Percentiles rank a stretch among this genome's conserved stretches.
These are phyloP conservation scores for Candida manassasensis DNA, from an alignment of 805 yeast genomes.

Conservation along the genomic window DNA sequence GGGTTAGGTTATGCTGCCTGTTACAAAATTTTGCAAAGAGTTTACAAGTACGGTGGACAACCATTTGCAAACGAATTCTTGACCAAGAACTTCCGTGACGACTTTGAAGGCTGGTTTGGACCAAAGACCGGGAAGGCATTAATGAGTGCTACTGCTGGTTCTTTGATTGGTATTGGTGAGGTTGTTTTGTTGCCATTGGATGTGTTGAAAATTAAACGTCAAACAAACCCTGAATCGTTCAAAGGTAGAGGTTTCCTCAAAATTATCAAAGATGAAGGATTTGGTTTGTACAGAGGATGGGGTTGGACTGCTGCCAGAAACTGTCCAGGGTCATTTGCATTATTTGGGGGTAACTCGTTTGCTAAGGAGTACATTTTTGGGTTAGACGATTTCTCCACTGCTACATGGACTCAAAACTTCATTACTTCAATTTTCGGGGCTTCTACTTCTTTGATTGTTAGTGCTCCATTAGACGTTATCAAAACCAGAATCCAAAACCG, in stretches of 20 bases:
- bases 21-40: slow-evolving; percentile 93
- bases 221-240: slow-evolving; percentile 99
- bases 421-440: slow-evolving; percentile 95
- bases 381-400: slow-evolving; percentile 77
- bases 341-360: slow-evolving; percentile 97
- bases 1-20: slow-evolving; percentile 98
- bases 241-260: slow-evolving; percentile 93
- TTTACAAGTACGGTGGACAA: slow-evolving; percentile 98
- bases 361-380: slow-evolving; percentile 95
- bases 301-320: slow-evolving; percentile 99
- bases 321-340: slow-evolving; percentile 97
- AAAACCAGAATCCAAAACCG: slow-evolving; percentile 97
- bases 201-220: slow-evolving; percentile 96
- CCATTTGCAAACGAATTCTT: slow-evolving; percentile 96
- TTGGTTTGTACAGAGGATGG: slow-evolving; percentile 95
- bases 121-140: slow-evolving; percentile 96
- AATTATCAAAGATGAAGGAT: slow-evolving; percentile 86
- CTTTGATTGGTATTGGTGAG: slow-evolving; percentile 96
- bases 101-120: slow-evolving; percentile 77
- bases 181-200: slow-evolving; percentile 92
- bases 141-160: slow-evolving; percentile 96
- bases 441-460: slow-evolving; percentile 89
- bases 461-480: slow-evolving; percentile 97
- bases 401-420: slow-evolving; percentile 94
- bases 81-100: slow-evolving; percentile 62